A percentile compares a stretch with the other conserved stretches of the same genome.
Evolutionary conservation across 2,329 filamentous ascomycete species (phyloP).

Genomic region (Phialemoniopsis sp.): DNA sequence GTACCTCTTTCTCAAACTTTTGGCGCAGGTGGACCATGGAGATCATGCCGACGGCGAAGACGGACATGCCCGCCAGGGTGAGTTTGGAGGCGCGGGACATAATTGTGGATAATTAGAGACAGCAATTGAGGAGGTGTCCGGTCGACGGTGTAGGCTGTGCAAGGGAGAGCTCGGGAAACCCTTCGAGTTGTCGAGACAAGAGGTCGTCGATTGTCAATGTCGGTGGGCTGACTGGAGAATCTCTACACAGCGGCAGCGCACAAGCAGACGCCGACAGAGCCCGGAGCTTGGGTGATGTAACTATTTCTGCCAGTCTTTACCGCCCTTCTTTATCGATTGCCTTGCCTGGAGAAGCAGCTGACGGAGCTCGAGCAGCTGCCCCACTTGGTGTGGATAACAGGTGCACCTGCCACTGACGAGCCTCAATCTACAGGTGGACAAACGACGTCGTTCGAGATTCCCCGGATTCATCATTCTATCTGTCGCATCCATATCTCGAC

Average conservation of each 20-base stretch:
- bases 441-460: too few relatives aligned
- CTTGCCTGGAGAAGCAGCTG: neutral
- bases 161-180: too few relatives aligned
- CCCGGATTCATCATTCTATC: too few relatives aligned
- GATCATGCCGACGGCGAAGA: slow-evolving; percentile 73
- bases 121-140: neutral
- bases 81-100: slow-evolving; percentile 93
- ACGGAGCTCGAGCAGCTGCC: neutral
- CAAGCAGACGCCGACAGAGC: too few relatives aligned
- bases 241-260: too few relatives aligned
- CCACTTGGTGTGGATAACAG: neutral
- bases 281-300: neutral
- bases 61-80: slow-evolving; percentile 73
- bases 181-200: too few relatives aligned
- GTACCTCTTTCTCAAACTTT: slow-evolving; percentile 72
- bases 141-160: too few relatives aligned
- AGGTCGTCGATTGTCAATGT: too few relatives aligned
- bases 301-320: neutral
- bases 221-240: too few relatives aligned
- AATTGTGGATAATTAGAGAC: slow-evolving; percentile 3
- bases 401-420: too few relatives aligned
- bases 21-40: slow-evolving; percentile 88
- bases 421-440: neutral
- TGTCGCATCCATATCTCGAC: too few relatives aligned
- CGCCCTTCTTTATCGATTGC: slow-evolving; percentile 1